These are phyloP conservation scores for Penicillium soppii DNA, from an alignment of 495 filamentous ascomycete species.

Conservation along the genomic window DNA sequence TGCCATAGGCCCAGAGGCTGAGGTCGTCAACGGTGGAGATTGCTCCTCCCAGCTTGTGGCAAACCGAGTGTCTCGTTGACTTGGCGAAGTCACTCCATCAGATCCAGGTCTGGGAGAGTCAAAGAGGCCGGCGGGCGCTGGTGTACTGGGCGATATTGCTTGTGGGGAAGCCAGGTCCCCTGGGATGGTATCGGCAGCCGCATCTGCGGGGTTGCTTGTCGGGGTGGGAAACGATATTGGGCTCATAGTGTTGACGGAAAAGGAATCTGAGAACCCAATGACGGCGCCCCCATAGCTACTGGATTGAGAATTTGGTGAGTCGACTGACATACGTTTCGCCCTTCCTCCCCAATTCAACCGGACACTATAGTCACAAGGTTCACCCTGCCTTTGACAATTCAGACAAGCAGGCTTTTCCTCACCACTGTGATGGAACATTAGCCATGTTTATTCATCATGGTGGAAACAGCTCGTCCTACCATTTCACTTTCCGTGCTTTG, in stretches of 20 bases:
- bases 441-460: not conserved
- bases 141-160: constrained; percentile 18
- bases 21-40: constrained; percentile 14
- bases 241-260: constrained; percentile 7
- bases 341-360: constrained; percentile 82
- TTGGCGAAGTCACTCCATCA: constrained; percentile 21
- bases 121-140: constrained; percentile 19
- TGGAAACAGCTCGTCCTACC: constrained; percentile 37
- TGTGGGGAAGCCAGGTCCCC: constrained; percentile 13
- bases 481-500: constrained; percentile 85
- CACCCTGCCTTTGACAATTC: constrained; percentile 75
- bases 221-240: constrained; percentile 10
- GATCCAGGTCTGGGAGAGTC: constrained; percentile 27
- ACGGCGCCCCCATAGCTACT: constrained; percentile 26
- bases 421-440: constrained; percentile 40
- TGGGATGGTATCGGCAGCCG: constrained; percentile 12
- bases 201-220: constrained; percentile 16
- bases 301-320: constrained; percentile 37
- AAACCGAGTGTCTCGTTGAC: constrained; percentile 17
- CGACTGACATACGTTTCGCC: constrained; percentile 41
- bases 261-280: constrained; percentile 19
- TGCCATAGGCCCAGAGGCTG: constrained; percentile 14
- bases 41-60: constrained; percentile 26
- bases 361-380: constrained; percentile 83
- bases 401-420: constrained; percentile 77